Evolutionary conservation across 306 rosid genomes (phyloP), one percentile per base, ranked within the genome.

Genomic region (Luffa aegyptiaca): DNA sequence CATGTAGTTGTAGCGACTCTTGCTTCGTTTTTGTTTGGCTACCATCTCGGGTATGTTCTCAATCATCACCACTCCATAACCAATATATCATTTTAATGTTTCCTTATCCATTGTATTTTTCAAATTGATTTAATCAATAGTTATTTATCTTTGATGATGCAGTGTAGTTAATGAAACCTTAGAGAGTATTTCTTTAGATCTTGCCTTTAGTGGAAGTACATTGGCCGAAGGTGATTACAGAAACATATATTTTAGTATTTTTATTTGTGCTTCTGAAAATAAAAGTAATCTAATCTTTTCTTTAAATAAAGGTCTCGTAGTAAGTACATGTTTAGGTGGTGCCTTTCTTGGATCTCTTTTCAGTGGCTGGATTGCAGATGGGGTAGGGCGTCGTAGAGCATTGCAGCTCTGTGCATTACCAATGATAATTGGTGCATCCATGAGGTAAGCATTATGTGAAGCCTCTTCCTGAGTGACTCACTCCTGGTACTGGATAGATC

Each of bases 131-230:
- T 72, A 46, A 31, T 48, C 21, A 46, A 72, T 72, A 20, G 21
- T 72, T 48, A 42, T 33, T 71, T 45, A 72, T 72, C 76, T 71
- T 71, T 71, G 21, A 72, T 75, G 84, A 52, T 83, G 45, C 90
- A 94, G 98, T 58, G 97, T 94, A 76, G 97, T 92, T 75, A 94
- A 94, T 82, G 98, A 94, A 89, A 97, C 98, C 17, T 93, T 94
- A 35, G 98, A 94, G 86, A 91, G 97, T 88, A 94, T 94, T 83
- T 90, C 98, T 78, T n/a, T 53, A 39, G 98, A 92, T 87, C 98
- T 94, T 87, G 97, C 97, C 77, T 94, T 94, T 86, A 87, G 69
- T 69, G 98, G 98, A 57, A 92, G 91, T 88, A 88, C 97, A 61
- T 36, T 94, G 92, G 98, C 97, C 20, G 98, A 94, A 92, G 98